Base-by-base conservation (phyloP, 75 land plant genomes). In the Larix kaempferi region DNA sequence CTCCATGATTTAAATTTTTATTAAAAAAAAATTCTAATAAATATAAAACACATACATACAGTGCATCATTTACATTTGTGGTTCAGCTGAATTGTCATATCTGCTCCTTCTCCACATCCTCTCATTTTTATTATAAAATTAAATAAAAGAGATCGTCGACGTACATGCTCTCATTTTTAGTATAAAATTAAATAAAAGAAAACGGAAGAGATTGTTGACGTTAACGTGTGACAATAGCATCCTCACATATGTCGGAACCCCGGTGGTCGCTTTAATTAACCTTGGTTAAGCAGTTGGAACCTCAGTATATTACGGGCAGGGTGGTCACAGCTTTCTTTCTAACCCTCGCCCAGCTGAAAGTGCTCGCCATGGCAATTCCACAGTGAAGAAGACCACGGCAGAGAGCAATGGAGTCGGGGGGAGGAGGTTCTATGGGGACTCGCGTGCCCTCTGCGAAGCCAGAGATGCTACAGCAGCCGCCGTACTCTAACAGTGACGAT, bases 401-500 rank as follows among this genome's bases (percentile, higher is more conserved):
- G 54, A 2, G 54, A 49, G 12, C 13, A 2, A 49, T 49, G 54
- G 54, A 49, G 54, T 49, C 54, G 1, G 54, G 13, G 54, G 12
- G 12, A 49, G 73, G 41, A 39, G 54, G 49, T 19, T 69, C 73
- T 0, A 23, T 11, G 0, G 54, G 25, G 19, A n/a, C 49, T 69
- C 13, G 73, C 41, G 69, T 65, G 73, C 73, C 49, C n/a, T 69
- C 73, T n/a, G 73, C 41, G 3, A 35, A 69, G 54, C 8, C 23
- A 11, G 52, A 41, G 22, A 69, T 69, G 52, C 3, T 41, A 22
- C n/a, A 41, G 25, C 25, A 35, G 23, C n/a, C 25, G 27, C 83
- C 73, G 15, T 59, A 37, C 2, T 41, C 81, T 35, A 80, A 25
- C 19, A 60, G 65, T 52, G 69, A 80, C 64, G 55, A 35, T 14